Evolutionary conservation across 2,329 filamentous ascomycete species (phyloP).

Genomic region (Neopestalotiopsis sp.): DNA sequence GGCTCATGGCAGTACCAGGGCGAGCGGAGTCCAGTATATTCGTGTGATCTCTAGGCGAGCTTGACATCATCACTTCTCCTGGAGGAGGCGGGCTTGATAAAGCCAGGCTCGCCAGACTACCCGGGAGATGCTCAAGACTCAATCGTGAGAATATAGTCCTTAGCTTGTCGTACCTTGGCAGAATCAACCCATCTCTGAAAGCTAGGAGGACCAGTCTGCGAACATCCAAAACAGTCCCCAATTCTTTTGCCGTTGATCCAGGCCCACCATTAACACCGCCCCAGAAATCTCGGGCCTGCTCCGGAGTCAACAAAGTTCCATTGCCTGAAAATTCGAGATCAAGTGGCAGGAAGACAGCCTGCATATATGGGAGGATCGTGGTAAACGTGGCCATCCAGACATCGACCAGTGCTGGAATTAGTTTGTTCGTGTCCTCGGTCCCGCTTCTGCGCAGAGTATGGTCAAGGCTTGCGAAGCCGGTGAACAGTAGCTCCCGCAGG

Average conservation of each 20-base stretch:
- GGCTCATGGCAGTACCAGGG: slow-evolving; percentile 75
- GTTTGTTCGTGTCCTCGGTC: slow-evolving; percentile 72
- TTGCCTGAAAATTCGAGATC: slow-evolving; percentile 91
- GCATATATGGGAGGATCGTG: slow-evolving; percentile 87
- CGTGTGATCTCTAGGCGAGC: slow-evolving; percentile 17
- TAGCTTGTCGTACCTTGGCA: slow-evolving; percentile 86
- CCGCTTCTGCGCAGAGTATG: slow-evolving; percentile 74
- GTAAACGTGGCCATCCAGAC: slow-evolving; percentile 95
- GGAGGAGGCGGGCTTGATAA: slow-evolving; percentile 58
- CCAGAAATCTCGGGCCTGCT: slow-evolving; percentile 91
- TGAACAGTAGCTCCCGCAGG: slow-evolving; percentile 73
- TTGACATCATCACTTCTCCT: slow-evolving; percentile 40
- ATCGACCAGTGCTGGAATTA: slow-evolving; percentile 90
- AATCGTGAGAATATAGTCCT: slow-evolving; percentile 90
- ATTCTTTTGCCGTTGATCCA: slow-evolving; percentile 31
- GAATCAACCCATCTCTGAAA: slow-evolving; percentile 86
- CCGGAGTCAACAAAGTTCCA: slow-evolving; percentile 76
- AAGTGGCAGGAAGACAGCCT: slow-evolving; percentile 91
- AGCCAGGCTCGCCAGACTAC: slow-evolving; percentile 55
- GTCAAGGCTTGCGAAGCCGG: slow-evolving; percentile 85
- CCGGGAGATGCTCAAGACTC: slow-evolving; percentile 76
- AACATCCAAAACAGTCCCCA: slow-evolving; percentile 71
- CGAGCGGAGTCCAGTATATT: slow-evolving; percentile 41
- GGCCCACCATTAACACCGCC: slow-evolving; percentile 63
- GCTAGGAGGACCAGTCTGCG: slow-evolving; percentile 86